phyloP scores from a whole-genome alignment of 345 rosid genomes.

The Alliaria petiolata region DNA sequence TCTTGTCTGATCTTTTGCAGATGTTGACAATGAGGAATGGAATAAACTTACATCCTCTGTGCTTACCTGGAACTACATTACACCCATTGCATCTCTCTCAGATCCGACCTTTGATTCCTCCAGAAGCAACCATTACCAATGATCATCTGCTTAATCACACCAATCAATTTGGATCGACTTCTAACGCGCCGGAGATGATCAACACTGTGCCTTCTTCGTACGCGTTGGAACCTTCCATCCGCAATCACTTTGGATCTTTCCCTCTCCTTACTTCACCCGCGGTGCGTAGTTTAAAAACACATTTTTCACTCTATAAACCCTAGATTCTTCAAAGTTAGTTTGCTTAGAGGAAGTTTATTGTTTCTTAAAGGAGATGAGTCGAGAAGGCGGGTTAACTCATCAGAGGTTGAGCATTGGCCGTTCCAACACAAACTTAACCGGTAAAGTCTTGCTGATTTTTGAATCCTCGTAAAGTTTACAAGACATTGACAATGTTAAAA shows the following conservation, averaged over 20 bases:
- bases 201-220: slow-evolving; percentile 38
- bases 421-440: slow-evolving; percentile 38
- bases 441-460: slow-evolving; percentile 22
- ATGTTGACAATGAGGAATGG: slow-evolving; percentile 85
- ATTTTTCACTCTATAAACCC: neutral
- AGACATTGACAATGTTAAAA: neutral
- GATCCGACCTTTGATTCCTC: slow-evolving; percentile 31
- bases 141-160: slow-evolving; percentile 35
- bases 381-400: slow-evolving; percentile 42
- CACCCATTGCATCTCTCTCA: slow-evolving; percentile 46
- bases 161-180: slow-evolving; percentile 36
- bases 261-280: slow-evolving; percentile 36
- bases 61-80: slow-evolving; percentile 49
- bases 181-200: slow-evolving; percentile 38
- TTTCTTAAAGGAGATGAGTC: slow-evolving; percentile 47
- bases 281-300: slow-evolving; percentile 35
- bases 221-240: slow-evolving; percentile 55
- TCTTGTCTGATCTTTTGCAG: slow-evolving; percentile 29
- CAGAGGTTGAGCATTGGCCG: slow-evolving; percentile 40
- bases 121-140: slow-evolving; percentile 34
- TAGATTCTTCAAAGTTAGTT: neutral
- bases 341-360: neutral
- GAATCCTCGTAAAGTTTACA: neutral
- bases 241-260: slow-evolving; percentile 46
- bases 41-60: slow-evolving; percentile 58